Conservation (phyloP, 192 early-diverging fungal species). For the Borealophlyctis nickersoniae region DNA sequence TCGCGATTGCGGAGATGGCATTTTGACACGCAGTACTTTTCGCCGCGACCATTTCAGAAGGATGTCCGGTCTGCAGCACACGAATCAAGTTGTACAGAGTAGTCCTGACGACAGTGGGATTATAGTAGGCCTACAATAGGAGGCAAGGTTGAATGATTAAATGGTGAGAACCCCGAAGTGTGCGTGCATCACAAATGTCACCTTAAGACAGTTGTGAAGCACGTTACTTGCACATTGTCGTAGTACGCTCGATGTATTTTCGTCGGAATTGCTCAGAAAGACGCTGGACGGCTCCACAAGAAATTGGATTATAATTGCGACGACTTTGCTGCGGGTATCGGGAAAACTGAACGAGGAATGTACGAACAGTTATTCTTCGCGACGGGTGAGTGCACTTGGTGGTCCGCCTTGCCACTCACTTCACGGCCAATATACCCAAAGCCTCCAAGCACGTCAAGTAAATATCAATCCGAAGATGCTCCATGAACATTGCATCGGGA, state of each 20-base stretch:
- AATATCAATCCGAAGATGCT: background rate
- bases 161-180: background rate
- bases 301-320: background rate
- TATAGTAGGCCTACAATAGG: no score
- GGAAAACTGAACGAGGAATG: background rate
- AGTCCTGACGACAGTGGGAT: no score
- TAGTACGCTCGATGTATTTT: constrained; percentile 3
- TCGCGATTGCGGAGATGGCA: constrained; percentile 22
- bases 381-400: background rate
- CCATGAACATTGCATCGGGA: background rate
- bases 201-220: constrained; percentile 17
- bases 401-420: background rate
- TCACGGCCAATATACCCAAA: background rate
- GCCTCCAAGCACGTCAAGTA: background rate
- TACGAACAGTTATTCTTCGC: background rate
- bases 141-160: background rate
- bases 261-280: background rate
- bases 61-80: no score
- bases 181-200: constrained; percentile 1
- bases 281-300: constrained; percentile 12
- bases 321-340: background rate
- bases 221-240: constrained; percentile 12
- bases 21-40: constrained; percentile 6
- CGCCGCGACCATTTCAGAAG: background rate
- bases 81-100: no score